A percentile compares a stretch with the other conserved stretches of the same genome.
phyloP scores from a whole-genome alignment of 257 asterid species.

The Jacaranda mimosifolia region DNA sequence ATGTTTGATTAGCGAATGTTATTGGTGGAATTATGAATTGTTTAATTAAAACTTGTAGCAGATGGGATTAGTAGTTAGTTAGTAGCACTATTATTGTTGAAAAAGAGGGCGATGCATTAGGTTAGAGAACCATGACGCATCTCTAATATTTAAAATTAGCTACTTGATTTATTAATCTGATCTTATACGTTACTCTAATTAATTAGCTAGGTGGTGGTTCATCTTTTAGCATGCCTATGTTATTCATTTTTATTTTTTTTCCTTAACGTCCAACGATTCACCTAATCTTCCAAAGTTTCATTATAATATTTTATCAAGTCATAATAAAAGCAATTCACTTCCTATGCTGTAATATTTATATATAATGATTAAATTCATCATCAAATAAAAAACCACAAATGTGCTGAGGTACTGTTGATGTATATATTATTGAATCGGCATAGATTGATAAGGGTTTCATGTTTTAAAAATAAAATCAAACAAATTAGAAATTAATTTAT shows the following conservation, averaged over 20 bases:
- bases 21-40: background rate
- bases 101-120: conserved; percentile 1
- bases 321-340: background rate
- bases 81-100: background rate
- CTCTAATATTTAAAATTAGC: background rate
- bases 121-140: conserved; percentile 13
- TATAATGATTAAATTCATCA: no score
- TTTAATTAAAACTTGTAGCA: background rate
- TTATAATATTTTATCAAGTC: background rate
- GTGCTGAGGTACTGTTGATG: no score
- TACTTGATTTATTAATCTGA: background rate
- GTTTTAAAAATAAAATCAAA: no score
- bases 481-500: no score
- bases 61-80: background rate
- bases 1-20: background rate
- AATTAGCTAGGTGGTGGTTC: conserved; percentile 14
- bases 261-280: background rate
- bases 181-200: conserved; percentile 18
- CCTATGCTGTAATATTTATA: background rate
- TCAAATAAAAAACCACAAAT: no score
- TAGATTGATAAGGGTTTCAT: no score
- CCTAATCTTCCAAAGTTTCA: background rate
- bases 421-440: no score
- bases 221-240: background rate
- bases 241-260: background rate